Base-by-base conservation (phyloP, 2,329 filamentous ascomycete genomes). In the Sporothrix variecibatus region DNA sequence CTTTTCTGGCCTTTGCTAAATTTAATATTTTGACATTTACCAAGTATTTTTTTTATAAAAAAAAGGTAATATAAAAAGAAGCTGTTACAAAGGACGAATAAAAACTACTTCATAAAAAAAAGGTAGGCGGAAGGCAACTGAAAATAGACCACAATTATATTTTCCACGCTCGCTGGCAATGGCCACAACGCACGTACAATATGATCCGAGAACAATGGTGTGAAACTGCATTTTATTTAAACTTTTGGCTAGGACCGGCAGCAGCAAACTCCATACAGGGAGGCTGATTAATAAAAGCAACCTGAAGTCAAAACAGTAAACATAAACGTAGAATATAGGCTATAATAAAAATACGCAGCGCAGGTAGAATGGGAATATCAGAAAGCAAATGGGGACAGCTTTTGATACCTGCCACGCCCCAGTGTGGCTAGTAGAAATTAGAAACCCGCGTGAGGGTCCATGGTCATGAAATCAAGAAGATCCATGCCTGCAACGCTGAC, bases 401-500 rank as follows among this genome's bases (percentile, higher is more conserved):
- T 28, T 28, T 28, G 38, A 43, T 11, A 23, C 38, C 23, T 12
- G 26, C 8, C 38, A 12, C 26, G n/a, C 38, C 26, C 11, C 46
- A 12, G 5, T 11, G 20, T 12, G 12, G 23, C n/a, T 8, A 12
- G 8, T 12, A 38, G 26, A 31, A 2, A 38, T n/a, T 67, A 43
- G 26, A 31, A 73, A 64, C 7, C 68, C 26, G 26, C 23, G 9
- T 11, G 34, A 15, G 17, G 28, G 7, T 72, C 75, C 74, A 91
- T 89, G 8, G 88, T 87, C 89, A 92, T 91, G 76, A 90, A 91
- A 78, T 92, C 90, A 17, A 92, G 85, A 77, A 92, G 79, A 79
- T 92, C 90, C 43, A 92, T 84, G 0, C 90, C 90, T 11, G 89
- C 90, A 2, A 92, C 88, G 77, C 91, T 91, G 69, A 92, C 87